Percentiles rank a stretch among this genome's conserved stretches.
Evolutionary conservation across 2,329 filamentous ascomycete species (phyloP).

Genomic region (Dactylonectria macrodidyma): DNA sequence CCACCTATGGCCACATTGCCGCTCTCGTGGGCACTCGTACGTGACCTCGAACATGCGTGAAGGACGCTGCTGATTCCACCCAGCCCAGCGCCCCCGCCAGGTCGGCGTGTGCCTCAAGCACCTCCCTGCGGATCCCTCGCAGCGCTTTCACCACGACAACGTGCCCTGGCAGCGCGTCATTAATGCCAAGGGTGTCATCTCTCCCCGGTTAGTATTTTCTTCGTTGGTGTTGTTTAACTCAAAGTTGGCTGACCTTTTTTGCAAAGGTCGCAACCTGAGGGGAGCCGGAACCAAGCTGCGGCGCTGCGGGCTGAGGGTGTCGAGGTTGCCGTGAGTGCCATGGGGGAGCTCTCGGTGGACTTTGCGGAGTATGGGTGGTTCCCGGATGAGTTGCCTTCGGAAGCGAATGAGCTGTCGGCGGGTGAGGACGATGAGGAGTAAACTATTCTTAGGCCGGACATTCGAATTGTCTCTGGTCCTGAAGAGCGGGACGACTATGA

Average conservation of each 20-base stretch:
- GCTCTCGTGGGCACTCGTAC: constrained; percentile 79
- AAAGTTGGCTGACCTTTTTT: background rate
- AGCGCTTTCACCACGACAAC: constrained; percentile 78
- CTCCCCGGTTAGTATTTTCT: constrained; percentile 73
- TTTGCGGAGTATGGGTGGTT: constrained; percentile 71
- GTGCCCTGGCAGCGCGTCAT: constrained; percentile 97
- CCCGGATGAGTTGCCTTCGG: constrained; percentile 64
- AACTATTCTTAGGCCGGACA: background rate
- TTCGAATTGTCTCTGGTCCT: too few species aligned
- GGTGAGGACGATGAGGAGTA: background rate
- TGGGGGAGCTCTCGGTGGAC: constrained; percentile 68
- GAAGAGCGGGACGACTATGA: too few species aligned
- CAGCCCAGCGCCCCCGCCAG: constrained; percentile 81
- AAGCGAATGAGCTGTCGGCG: constrained; percentile 40
- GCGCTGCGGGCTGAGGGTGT: constrained; percentile 68
- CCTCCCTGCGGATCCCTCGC: constrained; percentile 70
- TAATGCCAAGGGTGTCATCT: constrained; percentile 88
- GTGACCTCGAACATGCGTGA: constrained; percentile 43
- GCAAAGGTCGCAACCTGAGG: constrained; percentile 64
- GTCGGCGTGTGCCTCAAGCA: constrained; percentile 94
- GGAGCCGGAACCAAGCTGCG: constrained; percentile 64
- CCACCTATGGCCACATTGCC: constrained; percentile 88
- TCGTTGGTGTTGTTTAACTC: background rate
- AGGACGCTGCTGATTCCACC: background rate
- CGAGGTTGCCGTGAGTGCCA: constrained; percentile 60